Conservation (phyloP, 106 monocot species). For the Dendrobium catenatum region DNA sequence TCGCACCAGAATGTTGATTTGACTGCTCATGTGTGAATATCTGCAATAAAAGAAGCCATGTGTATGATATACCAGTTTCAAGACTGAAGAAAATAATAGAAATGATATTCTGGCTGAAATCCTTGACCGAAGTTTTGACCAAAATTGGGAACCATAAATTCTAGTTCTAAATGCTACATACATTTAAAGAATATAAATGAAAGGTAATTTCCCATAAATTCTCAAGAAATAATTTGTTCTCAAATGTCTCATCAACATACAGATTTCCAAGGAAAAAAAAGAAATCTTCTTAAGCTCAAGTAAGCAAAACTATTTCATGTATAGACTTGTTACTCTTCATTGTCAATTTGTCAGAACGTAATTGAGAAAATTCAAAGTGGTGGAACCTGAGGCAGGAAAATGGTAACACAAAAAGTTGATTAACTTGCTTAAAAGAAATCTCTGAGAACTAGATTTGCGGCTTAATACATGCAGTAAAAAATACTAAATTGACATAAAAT, state of each 20-base stretch:
- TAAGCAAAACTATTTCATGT: too few species aligned
- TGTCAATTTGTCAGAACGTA: too few species aligned
- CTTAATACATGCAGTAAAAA: background rate
- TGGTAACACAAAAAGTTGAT: background rate
- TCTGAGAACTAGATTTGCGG: background rate
- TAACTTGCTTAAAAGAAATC: background rate
- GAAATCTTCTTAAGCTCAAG: background rate
- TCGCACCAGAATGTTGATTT: conserved; percentile 60
- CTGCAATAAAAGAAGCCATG: conserved; percentile 34
- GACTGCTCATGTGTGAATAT: conserved; percentile 66
- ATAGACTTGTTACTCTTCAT: too few species aligned
- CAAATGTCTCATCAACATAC: background rate
- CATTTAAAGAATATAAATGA: too few species aligned
- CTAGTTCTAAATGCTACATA: background rate
- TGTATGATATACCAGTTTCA: background rate
- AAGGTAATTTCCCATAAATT: too few species aligned
- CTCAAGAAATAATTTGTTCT: too few species aligned
- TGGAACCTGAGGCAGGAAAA: background rate
- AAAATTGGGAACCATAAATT: background rate
- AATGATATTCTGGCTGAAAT: background rate
- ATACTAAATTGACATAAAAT: background rate
- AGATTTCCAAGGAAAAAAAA: background rate
- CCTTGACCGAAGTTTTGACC: background rate
- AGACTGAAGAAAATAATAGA: background rate
- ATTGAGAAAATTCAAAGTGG: too few species aligned